phyloP scores from a whole-genome alignment of 148 eudicot genomes.

The Simmondsia chinensis region DNA sequence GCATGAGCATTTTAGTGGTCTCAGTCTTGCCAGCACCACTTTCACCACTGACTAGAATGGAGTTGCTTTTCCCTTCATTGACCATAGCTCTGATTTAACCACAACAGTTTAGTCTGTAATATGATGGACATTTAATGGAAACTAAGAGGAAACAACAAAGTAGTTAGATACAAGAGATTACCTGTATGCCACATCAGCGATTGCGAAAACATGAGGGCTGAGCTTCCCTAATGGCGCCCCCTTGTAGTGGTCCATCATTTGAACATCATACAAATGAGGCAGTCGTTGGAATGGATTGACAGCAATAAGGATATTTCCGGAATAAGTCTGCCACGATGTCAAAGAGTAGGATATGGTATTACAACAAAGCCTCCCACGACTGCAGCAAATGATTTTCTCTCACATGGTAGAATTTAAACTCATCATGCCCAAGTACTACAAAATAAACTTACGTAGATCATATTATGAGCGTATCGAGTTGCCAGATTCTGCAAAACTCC shows the following conservation, averaged over 20 bases:
- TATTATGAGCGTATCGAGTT: slow-evolving; percentile 64
- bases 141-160: background rate
- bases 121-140: too few relatives aligned
- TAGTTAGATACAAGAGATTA: slow-evolving; percentile 16
- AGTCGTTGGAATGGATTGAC: slow-evolving; percentile 94
- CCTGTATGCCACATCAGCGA: slow-evolving; percentile 91
- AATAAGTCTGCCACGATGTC: slow-evolving; percentile 79
- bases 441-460: slow-evolving; percentile 74
- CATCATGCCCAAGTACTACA: slow-evolving; percentile 2
- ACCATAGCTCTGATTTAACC: slow-evolving; percentile 76
- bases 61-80: slow-evolving; percentile 80
- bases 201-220: slow-evolving; percentile 91
- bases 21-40: slow-evolving; percentile 98
- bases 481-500: slow-evolving; percentile 83
- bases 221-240: slow-evolving; percentile 80
- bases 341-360: slow-evolving; percentile 38
- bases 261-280: slow-evolving; percentile 69
- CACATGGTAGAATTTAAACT: slow-evolving; percentile 12
- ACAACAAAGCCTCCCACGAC: slow-evolving; percentile 30
- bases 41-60: slow-evolving; percentile 93
- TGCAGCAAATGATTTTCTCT: slow-evolving; percentile 29
- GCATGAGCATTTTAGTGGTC: slow-evolving; percentile 97
- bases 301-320: slow-evolving; percentile 93
- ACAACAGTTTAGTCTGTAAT: slow-evolving; percentile 5
- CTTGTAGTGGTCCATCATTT: slow-evolving; percentile 92